Evolutionary conservation across 2,329 filamentous ascomycete genomes (phyloP).

Genomic region (Sarocladiaceae sp.): DNA sequence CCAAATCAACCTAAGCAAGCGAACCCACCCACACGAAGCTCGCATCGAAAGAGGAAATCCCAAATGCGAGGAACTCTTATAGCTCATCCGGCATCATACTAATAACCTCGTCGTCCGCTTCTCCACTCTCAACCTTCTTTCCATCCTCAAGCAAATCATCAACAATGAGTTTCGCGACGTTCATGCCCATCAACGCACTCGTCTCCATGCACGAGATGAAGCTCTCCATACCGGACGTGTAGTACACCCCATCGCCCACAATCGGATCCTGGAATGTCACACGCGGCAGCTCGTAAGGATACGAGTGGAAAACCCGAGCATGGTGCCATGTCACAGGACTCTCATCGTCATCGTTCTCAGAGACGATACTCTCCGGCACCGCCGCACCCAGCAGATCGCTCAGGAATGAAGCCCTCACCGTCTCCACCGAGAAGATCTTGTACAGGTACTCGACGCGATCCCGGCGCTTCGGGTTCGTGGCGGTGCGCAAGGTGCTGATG

Average conservation of each 20-base stretch:
- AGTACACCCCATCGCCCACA: conserved; percentile 61
- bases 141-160: conserved; percentile 43
- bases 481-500: conserved; percentile 64
- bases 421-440: conserved; percentile 57
- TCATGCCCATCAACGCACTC: conserved; percentile 83
- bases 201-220: conserved; percentile 99
- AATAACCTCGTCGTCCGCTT: no score
- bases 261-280: conserved; percentile 80
- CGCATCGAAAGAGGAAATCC: no score
- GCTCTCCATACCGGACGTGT: conserved; percentile 73
- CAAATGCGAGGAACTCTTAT: neutral
- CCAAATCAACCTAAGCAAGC: no score
- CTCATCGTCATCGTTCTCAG: conserved; percentile 23
- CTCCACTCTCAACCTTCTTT: conserved; percentile 11
- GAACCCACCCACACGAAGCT: no score
- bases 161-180: conserved; percentile 66
- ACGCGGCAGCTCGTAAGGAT: conserved; percentile 77
- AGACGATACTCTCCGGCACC: conserved; percentile 34
- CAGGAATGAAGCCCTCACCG: conserved; percentile 47
- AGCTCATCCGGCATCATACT: conserved; percentile 12
- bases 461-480: conserved; percentile 51
- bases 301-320: conserved; percentile 73
- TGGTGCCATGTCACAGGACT: conserved; percentile 66
- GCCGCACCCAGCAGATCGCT: conserved; percentile 43
- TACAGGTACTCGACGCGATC: conserved; percentile 59